These are phyloP conservation scores for Rhizophagus sp. DNA, from an alignment of 192 early-diverging fungal species.

Conservation along the genomic window DNA sequence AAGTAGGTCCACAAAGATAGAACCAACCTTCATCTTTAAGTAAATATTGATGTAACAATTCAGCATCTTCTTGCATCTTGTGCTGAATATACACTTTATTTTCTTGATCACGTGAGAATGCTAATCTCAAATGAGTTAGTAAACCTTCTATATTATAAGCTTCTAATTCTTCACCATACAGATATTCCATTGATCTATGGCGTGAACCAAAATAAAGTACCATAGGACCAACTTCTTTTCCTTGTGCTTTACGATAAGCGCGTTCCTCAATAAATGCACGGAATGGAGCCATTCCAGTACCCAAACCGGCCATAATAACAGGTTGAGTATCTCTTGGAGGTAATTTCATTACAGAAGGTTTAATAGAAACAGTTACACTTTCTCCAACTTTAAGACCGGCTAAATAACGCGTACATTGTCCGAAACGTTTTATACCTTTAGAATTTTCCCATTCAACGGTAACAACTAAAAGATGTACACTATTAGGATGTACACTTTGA, in stretches of 20 bases:
- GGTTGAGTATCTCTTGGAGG: conserved; percentile 79
- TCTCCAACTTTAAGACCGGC: conserved; percentile 66
- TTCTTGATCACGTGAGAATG: conserved; percentile 94
- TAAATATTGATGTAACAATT: conserved; percentile 72
- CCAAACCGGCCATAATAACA: conserved; percentile 95
- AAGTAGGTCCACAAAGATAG: conserved; percentile 97
- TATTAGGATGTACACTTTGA: conserved; percentile 81
- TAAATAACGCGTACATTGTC: conserved; percentile 93
- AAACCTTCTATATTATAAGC: conserved; percentile 90
- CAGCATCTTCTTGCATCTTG: conserved; percentile 86
- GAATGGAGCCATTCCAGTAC: conserved; percentile 99
- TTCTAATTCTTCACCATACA: conserved; percentile 97
- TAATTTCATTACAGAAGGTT: conserved; percentile 96
- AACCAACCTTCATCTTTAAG: conserved; percentile 80
- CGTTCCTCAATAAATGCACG: conserved; percentile 97
- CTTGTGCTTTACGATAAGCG: conserved; percentile 72
- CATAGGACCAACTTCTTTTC: conserved; percentile 89
- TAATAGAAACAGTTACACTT: conserved; percentile 83
- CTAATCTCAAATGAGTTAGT: conserved; percentile 84
- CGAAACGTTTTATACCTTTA: conserved; percentile 67
- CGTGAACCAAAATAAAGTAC: conserved; percentile 95
- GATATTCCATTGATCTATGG: conserved; percentile 88
- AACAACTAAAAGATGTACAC: conserved; percentile 90
- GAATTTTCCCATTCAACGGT: conserved; percentile 85
- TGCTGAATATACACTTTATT: conserved; percentile 97